Evolutionary conservation across 305 asterid genomes (phyloP), one percentile per base, ranked within the genome.

Genomic region (Fraxinus latifolia): DNA sequence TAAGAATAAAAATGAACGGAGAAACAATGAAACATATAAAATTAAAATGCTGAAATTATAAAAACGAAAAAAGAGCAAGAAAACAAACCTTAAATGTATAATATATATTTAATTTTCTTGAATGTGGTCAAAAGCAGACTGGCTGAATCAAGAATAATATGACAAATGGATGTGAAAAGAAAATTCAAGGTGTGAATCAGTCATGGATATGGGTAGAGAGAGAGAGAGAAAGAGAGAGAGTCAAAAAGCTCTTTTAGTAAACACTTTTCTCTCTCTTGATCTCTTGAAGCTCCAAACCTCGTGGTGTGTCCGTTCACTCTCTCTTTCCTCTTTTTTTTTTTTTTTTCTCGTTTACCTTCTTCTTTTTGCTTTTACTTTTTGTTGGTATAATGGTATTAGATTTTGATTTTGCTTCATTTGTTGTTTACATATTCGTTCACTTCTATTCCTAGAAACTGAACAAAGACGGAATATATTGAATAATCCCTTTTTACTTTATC

Each of bases 231-330:
- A 47, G 73, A 62, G 87, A 81, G 86, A 83, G 90, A 88, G 82
- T 81, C 82, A 81, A 87, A 83, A 84, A 84, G 50, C 85, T 82
- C 82, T 86, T 78, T 80, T 71, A 60, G 81, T 87, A 80, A 80
- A 83, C 84, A 79, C 76, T 82, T 84, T 77, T 67, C 87, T 84
- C 88, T 86, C 89, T 81, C 87, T 58, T 80, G 55, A 80, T 86
- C 89, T 81, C 87, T 44, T 82, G 55, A 80, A 74, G 27, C 21
- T 80, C 83, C 81, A 39, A 39, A 2, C 81, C 77, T 78, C 81
- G 21, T 68, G 74, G 0, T 29, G 74, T 68, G 74, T 11, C 27
- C 29, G 74, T 29, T 9, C 72, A 74, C 80, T 84, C 87, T 50
- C 71, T 58, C 72, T 79, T 55, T 73, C 17, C 58, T 81, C 76